These are phyloP conservation scores for Leccinum uliginosum DNA, from an alignment of 768 basidiomycete genomes.

Conservation along the genomic window DNA sequence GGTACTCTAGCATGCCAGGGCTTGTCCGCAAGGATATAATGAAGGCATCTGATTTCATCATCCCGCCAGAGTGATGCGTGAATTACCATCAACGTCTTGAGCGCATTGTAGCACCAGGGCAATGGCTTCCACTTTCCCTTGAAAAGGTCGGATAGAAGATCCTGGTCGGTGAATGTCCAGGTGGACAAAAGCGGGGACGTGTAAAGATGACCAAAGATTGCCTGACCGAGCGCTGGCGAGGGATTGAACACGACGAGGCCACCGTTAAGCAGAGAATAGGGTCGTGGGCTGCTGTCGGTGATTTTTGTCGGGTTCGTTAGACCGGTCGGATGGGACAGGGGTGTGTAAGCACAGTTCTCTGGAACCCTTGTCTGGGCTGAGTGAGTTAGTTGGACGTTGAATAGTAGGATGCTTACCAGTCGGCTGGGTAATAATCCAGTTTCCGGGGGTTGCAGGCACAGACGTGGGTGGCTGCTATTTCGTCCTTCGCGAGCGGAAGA, in stretches of 20 bases:
- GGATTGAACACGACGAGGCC: constrained; percentile 86
- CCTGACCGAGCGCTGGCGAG: constrained; percentile 48
- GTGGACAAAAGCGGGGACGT: constrained; percentile 49
- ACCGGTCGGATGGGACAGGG: constrained; percentile 43
- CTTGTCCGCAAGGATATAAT: constrained; percentile 84
- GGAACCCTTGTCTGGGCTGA: constrained; percentile 60
- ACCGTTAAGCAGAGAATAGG: constrained; percentile 83
- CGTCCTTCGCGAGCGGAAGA: constrained; percentile 51
- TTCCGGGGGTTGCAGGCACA: constrained; percentile 94
- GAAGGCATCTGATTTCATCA: constrained; percentile 78
- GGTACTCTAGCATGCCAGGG: constrained; percentile 67
- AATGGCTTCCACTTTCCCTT: constrained; percentile 72
- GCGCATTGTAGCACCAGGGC: constrained; percentile 87
- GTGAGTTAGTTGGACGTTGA: not conserved
- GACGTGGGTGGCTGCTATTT: constrained; percentile 85
- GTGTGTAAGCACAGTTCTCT: constrained; percentile 83
- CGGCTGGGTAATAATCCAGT: constrained; percentile 78
- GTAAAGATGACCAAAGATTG: constrained; percentile 42
- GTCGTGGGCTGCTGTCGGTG: constrained; percentile 52
- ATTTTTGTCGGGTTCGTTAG: constrained; percentile 42
- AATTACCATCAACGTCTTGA: constrained; percentile 75
- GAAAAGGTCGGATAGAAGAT: constrained; percentile 81
- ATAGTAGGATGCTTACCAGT: constrained; percentile 54
- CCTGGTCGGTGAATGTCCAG: constrained; percentile 88
- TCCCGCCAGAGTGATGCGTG: constrained; percentile 82